Evolutionary conservation across 1,139 yeast genomes (phyloP), one percentile per base, ranked within the genome.

Genomic region (Pichia sp.): DNA sequence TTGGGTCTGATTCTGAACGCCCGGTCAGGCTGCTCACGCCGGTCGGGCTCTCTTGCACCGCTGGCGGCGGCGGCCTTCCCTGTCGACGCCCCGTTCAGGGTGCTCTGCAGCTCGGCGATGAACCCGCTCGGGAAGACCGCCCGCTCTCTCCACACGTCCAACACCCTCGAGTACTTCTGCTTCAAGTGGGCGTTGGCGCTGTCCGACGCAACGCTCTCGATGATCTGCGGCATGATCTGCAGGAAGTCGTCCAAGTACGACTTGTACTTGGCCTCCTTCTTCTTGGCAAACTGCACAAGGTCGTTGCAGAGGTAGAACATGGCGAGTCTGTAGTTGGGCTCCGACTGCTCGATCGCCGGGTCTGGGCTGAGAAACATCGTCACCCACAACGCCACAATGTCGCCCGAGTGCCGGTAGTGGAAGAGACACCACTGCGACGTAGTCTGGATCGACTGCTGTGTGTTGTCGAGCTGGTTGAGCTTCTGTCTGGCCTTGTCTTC

Each of bases 341-440:
- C 77, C 70, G 13, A 76, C 71, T 45, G 65, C 54, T 30, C 66
- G 55, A 38, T 61, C 55, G 29, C 59, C 11, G 53, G 61, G 45
- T 45, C 50, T 11, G 55, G 50, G 8, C 47, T 19, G 2, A 38
- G 45, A 15, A 81, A 68, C 59, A 75, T 78, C 19, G 72, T 67
- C 5, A 80, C 71, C 96, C 96, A 90, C 15, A 80, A 70, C 45
- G 73, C 68, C 3, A 90, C 88, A 30, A 84, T 77, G 48, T 79
- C 80, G 10, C 70, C 70, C 30, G 86, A 82, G 62, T 85, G 81
- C 52, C 92, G 75, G 61, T 86, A 82, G 67, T 89, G 92, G 71
- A 88, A 88, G 58, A 89, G 72, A 43, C 85, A 85, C 96, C 96
- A 90, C 67, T 87, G 95, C 0, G 95, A 84, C 3, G 89, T 83